Evolutionary conservation across 768 basidiomycete species (phyloP).

Genomic region (Cubamyces sp.): DNA sequence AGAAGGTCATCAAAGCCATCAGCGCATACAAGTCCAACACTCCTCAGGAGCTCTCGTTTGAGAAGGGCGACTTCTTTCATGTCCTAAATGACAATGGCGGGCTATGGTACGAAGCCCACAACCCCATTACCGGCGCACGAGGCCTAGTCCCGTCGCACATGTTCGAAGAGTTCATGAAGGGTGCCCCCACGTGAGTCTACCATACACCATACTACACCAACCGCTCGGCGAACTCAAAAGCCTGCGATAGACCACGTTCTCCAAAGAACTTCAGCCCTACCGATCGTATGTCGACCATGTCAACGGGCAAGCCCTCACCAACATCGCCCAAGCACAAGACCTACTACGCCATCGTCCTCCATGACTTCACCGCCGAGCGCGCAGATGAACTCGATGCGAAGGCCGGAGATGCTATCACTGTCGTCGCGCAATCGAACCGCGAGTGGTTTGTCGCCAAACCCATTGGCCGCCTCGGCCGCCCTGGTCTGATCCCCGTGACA

Average conservation of each 20-base stretch:
- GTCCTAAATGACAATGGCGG: slow-evolving; percentile 73
- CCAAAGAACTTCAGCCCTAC: slow-evolving; percentile 19
- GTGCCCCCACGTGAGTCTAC: slow-evolving; percentile 57
- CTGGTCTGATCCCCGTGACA: slow-evolving; percentile 94
- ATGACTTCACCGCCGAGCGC: slow-evolving; percentile 95
- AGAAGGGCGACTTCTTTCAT: slow-evolving; percentile 97
- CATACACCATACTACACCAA: slow-evolving; percentile 4
- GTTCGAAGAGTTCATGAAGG: slow-evolving; percentile 92
- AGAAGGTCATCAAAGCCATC: slow-evolving; percentile 93
- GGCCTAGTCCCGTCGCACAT: slow-evolving; percentile 85
- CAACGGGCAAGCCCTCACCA: slow-evolving; percentile 24
- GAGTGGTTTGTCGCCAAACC: slow-evolving; percentile 99
- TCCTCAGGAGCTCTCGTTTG: slow-evolving; percentile 87
- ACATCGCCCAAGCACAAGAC: slow-evolving; percentile 54
- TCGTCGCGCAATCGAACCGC: slow-evolving; percentile 99
- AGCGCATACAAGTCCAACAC: slow-evolving; percentile 64
- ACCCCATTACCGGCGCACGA: slow-evolving; percentile 88
- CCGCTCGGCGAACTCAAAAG: slow-evolving; percentile 7
- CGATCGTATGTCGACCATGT: slow-evolving; percentile 19
- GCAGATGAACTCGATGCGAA: slow-evolving; percentile 96
- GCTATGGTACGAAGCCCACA: slow-evolving; percentile 92
- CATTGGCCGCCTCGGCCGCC: slow-evolving; percentile 91
- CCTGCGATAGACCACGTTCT: slow-evolving; percentile 21
- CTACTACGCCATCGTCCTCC: slow-evolving; percentile 93
- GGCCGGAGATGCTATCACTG: slow-evolving; percentile 90